Evolutionary conservation across 495 filamentous ascomycete species (phyloP).

Genomic region (Tuber borchii): DNA sequence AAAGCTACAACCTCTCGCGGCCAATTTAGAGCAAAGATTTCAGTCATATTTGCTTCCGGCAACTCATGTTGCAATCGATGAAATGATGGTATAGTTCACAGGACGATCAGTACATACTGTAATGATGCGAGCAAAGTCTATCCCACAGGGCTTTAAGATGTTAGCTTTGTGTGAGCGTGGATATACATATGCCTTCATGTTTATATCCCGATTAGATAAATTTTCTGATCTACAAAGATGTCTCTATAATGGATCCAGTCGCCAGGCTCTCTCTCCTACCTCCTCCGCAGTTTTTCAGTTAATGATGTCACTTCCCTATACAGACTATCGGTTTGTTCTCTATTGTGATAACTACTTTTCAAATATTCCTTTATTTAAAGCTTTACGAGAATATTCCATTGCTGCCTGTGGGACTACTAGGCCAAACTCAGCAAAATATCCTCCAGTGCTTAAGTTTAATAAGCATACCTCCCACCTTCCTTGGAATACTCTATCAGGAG

Average conservation of each 20-base stretch:
- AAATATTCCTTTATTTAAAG: background rate
- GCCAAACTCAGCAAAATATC: constrained; percentile 7
- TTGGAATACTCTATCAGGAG: background rate
- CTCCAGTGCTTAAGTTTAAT: background rate
- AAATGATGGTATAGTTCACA: too few relatives aligned
- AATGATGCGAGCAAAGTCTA: too few relatives aligned
- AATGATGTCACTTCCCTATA: background rate
- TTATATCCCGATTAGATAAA: background rate
- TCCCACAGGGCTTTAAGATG: too few relatives aligned
- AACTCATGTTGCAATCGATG: too few relatives aligned
- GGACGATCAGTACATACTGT: too few relatives aligned
- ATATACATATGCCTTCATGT: constrained; percentile 10
- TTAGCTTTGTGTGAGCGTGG: too few relatives aligned
- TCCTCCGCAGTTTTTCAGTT: background rate
- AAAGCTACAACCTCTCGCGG: too few relatives aligned
- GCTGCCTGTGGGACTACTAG: constrained; percentile 3
- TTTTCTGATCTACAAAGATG: background rate
- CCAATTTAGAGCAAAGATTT: too few relatives aligned
- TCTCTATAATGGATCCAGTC: background rate
- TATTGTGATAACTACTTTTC: constrained; percentile 23
- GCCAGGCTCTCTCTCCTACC: background rate
- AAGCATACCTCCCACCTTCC: background rate
- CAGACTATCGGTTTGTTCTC: background rate
- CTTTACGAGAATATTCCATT: background rate
- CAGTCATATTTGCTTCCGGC: too few relatives aligned